Evolutionary conservation across 108 stramenopile species (phyloP).

Genomic region (Asterionellopsis glacialis): DNA sequence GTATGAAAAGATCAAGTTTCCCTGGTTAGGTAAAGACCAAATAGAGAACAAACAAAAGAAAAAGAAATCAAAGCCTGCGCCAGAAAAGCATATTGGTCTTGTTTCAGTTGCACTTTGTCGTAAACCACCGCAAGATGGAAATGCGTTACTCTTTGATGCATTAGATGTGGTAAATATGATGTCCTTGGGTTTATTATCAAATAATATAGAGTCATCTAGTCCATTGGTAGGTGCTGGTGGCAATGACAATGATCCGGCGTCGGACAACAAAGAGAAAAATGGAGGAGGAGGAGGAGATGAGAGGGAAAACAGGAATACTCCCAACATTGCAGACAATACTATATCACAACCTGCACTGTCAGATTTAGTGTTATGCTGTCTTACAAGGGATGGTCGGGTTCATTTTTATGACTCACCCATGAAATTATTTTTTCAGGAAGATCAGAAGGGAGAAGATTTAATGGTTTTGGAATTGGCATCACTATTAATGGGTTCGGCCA

Average conservation of each 20-base stretch:
- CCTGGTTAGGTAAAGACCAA: not conserved
- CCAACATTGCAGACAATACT: not conserved
- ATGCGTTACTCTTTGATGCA: constrained; percentile 3
- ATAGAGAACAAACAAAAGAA: not conserved
- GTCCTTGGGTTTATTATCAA: not conserved
- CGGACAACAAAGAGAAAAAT: not conserved
- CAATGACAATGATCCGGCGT: not conserved
- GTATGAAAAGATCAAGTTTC: not conserved
- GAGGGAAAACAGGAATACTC: not conserved
- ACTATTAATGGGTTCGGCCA: constrained; percentile 19
- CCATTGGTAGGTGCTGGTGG: not conserved
- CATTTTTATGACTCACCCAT: constrained; percentile 15
- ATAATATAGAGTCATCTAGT: not conserved
- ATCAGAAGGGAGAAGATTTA: constrained; percentile 1
- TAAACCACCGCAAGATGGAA: constrained; percentile 1
- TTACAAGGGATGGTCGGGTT: constrained; percentile 14
- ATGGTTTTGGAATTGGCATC: constrained; percentile 9
- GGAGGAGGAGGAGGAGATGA: not conserved
- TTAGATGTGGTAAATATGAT: constrained; percentile 8
- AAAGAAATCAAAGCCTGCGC: not conserved
- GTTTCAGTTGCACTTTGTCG: constrained; percentile 4
- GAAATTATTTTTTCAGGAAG: constrained; percentile 1
- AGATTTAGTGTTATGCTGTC: constrained; percentile 10
- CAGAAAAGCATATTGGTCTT: not conserved
- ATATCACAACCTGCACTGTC: not conserved